Base-by-base conservation (phyloP, 164 flowering plant genomes). In the Annona cherimola region DNA sequence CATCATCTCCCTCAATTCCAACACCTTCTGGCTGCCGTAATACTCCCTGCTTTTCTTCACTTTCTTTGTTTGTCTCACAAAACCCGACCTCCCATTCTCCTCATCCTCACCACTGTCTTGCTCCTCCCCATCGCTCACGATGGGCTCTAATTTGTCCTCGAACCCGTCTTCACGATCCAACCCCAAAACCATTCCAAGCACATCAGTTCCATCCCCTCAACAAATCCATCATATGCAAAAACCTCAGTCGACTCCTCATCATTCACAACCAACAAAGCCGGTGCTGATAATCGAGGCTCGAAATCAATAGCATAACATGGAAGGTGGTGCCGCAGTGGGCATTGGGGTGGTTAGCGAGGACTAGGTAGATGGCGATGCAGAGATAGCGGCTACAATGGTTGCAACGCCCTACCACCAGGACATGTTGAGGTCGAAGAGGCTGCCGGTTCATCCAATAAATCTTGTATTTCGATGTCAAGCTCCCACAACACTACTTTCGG, bases 1-100 rank as follows among this genome's bases (percentile, higher is more conserved):
- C 69, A 82, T 66, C 69, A 74, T 72, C 63, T 88, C 87, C 69
- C 88, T 83, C 84, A 89, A 59, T n/a, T 89, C 89, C 81, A 26
- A 61, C 11, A 20, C 18, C 65, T 18, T 16, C 7, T 45, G 5
- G 3, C 41, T 65, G 14, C 44, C 2, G 9, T 9, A n/a, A 54
- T 42, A 46, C 72, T 12, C 42, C 59, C 45, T 63, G 3, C 44
- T 50, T 42, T 26, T 63, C 42, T n/a, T 50, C n/a, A n/a, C 6
- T 20, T 61, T 46, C 70, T 54, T 50, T 42, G 5, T 67, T 9
- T 35, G 8, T 8, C 63, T 20, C 18, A 61, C 35, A n/a, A 35
- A 35, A 40, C 66, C 66, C 42, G 40, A 63, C 3, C 40, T 43
- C 5, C 66, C 66, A 63, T 63, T 43, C 6, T 35, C 42, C 16